Percentiles rank a stretch among this genome's conserved stretches.
Evolutionary conservation across 176 grass and related monocot species (phyloP).

Genomic region (Alloteropsis semialata): DNA sequence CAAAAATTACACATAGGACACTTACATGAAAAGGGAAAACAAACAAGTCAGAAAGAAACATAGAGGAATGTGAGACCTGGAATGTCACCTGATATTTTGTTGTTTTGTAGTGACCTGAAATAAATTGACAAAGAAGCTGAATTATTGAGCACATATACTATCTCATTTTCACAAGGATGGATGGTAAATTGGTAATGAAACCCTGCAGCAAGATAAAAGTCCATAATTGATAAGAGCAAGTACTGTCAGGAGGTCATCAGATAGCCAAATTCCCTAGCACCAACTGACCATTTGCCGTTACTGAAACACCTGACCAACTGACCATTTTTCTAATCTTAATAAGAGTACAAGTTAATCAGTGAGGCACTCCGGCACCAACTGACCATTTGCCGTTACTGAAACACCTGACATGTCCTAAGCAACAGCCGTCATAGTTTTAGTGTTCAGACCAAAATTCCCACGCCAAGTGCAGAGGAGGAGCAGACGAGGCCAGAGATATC

Average conservation of each 20-base stretch:
- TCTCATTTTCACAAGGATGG: conserved; percentile 9
- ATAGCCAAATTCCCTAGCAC: background rate
- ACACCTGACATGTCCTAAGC: no score
- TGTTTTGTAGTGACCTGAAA: conserved; percentile 89
- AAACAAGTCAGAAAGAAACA: conserved; percentile 40
- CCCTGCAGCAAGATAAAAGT: background rate
- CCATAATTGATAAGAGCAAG: conserved; percentile 13
- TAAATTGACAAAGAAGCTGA: background rate
- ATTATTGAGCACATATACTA: background rate
- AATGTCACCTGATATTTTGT: conserved; percentile 82
- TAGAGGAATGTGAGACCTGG: conserved; percentile 96
- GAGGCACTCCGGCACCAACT: no score
- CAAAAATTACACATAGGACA: background rate
- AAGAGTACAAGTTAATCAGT: no score
- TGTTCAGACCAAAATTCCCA: no score
- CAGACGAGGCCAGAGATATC: no score
- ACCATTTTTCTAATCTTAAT: no score
- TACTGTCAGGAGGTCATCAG: background rate
- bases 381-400: no score
- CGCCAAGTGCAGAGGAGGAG: no score
- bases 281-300: no score
- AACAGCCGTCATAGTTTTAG: no score
- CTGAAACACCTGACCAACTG: no score
- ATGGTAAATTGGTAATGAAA: background rate
- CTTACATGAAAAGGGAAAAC: background rate